Evolutionary conservation across 352 stramenopile species (phyloP), one percentile per base, ranked within the genome.

Genomic region (Globisporangium barbulae): DNA sequence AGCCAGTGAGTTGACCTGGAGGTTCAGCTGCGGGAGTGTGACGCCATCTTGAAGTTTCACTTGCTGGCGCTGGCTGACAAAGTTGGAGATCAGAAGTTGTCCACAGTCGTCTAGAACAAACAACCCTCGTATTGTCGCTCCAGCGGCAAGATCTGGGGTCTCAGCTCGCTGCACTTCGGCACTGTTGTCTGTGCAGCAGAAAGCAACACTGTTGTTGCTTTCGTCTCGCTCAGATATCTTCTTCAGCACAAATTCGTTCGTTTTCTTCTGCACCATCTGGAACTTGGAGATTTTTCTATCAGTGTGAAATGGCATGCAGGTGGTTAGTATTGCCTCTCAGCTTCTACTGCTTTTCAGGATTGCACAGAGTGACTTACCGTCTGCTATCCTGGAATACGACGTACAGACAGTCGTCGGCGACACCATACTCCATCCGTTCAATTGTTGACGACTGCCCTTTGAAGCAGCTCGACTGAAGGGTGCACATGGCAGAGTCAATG

Each of bases 401-500:
- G 41, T 76, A 78, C 6, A 80, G 31, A 42, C 60, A 70, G 49
- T 76, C 67, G 41, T 76, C 70, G 10, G 33, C 47, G 13, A 45
- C 63, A 53, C 63, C 53, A 28, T 68, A 75, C 47, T 74, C 67
- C 59, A 82, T 71, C 13, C 64, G 73, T 49, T 61, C 72, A 67
- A 80, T 78, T 41, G 62, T 50, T 35, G 49, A 39, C 22, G 58
- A 49, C 7, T 76, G 63, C 12, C 62, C 41, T 22, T 72, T 48
- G 53, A 64, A 72, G 53, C 69, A 72, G 12, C 35, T 47, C n/a
- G 53, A 53, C 30, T 78, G 65, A n/a, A 69, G 67, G 33, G 59
- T 65, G 28, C 70, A 80, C 15, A 72, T 71, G 0, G 72, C 70
- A 25, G 75, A 68, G 30, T 83, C 72, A 13, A 79, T 73, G 41